Conservation (phyloP, 176 grass and related monocot species). For the Carex pumila region DNA sequence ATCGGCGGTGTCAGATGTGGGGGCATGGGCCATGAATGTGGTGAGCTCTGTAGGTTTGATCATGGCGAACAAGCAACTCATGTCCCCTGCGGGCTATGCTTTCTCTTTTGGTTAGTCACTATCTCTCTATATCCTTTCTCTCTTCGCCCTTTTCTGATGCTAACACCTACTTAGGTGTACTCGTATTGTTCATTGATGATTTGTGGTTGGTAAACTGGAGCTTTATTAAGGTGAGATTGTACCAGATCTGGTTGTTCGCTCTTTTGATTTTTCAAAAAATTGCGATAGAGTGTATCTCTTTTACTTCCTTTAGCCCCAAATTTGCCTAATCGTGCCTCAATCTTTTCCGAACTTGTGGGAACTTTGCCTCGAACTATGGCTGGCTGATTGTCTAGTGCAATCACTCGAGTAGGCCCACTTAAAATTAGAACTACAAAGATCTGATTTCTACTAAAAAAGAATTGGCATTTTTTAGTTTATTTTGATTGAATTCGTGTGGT, state of each 20-base stretch:
- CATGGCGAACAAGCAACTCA: slow-evolving; percentile 99
- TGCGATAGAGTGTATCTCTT: not conserved
- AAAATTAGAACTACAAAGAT: slow-evolving; percentile 6
- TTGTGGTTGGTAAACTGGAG: not conserved
- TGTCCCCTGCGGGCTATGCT: slow-evolving; percentile 82
- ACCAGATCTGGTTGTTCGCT: slow-evolving; percentile 9
- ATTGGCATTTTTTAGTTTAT: not conserved
- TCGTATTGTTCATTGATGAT: not conserved
- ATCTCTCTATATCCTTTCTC: not conserved
- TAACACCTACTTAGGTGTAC: not conserved
- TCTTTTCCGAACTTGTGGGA: not conserved
- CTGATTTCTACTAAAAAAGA: not conserved
- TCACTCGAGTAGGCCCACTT: not conserved
- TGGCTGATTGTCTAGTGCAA: not conserved
- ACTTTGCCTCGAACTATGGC: not conserved
- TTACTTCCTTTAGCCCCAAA: not conserved
- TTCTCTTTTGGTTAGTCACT: slow-evolving; percentile 70
- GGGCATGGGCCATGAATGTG: slow-evolving; percentile 97
- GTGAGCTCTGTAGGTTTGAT: slow-evolving; percentile 97
- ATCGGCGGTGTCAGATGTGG: slow-evolving; percentile 69
- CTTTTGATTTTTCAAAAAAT: not conserved
- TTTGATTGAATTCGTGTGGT: not conserved
- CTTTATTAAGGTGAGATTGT: not conserved
- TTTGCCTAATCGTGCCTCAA: not conserved
- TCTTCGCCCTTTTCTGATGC: not conserved